Evolutionary conservation across 306 rosid genomes (phyloP).

Genomic region (Myrica gale): DNA sequence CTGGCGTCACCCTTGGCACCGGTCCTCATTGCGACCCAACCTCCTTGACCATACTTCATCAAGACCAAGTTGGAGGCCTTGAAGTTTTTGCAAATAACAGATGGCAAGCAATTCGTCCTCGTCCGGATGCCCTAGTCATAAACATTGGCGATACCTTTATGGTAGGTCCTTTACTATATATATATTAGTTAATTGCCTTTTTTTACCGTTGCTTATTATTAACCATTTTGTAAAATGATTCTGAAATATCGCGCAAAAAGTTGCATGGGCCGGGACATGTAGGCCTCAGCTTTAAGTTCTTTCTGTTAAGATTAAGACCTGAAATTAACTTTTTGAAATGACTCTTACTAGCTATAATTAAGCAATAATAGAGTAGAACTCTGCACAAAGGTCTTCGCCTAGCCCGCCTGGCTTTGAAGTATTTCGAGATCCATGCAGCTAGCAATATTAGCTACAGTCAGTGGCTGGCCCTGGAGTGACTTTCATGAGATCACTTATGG

Average conservation of each 20-base stretch:
- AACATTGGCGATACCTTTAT: conserved; percentile 77
- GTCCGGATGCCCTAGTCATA: conserved; percentile 61
- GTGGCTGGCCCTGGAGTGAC: not conserved
- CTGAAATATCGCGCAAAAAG: not conserved
- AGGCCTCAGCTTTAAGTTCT: conserved; percentile 7
- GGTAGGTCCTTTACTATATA: conserved; percentile 35
- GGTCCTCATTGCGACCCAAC: conserved; percentile 88
- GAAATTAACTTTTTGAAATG: not conserved
- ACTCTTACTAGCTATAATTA: not conserved
- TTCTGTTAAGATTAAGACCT: not conserved
- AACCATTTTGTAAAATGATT: no score
- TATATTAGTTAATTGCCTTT: not conserved
- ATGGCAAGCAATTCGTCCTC: conserved; percentile 63
- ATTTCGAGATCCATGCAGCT: not conserved
- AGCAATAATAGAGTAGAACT: not conserved
- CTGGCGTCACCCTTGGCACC: conserved; percentile 61
- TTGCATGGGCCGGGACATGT: not conserved
- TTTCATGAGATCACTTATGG: not conserved
- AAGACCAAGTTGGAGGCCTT: conserved; percentile 79
- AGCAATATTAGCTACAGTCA: not conserved
- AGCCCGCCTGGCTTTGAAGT: not conserved
- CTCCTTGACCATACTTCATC: conserved; percentile 74
- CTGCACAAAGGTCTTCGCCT: not conserved
- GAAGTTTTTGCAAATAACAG: conserved; percentile 52
- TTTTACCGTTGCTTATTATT: no score